Evolutionary conservation across 257 asterid species (phyloP), one percentile per base, ranked within the genome.

Genomic region (Schizonepeta tenuifolia): DNA sequence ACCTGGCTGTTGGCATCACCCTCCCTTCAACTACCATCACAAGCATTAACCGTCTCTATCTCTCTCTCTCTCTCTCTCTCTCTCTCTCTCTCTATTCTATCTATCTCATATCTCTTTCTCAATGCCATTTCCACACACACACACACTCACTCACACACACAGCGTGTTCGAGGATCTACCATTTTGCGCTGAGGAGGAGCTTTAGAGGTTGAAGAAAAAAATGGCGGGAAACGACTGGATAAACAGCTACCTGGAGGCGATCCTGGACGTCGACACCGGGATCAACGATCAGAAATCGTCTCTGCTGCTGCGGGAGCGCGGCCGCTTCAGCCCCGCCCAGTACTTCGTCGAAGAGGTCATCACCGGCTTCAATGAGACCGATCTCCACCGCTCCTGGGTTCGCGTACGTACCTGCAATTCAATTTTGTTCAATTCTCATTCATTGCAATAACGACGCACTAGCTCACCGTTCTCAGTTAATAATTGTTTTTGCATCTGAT

Each of bases 301-400:
- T 26, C 84, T 88, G 36, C 82, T 89, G 68, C 69, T 89, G 82
- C 86, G 96, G 0, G 94, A 89, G 83, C 78, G 94, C 58, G 91
- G 96, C 7, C 84, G 96, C 22, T 89, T 87, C 84, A 89, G 94
- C 77, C 96, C 96, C n/a, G 88, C 94, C 0, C 90, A 86, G 26
- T 89, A 89, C 81, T 89, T 89, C 80, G 96, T 89, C 63, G 96
- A 89, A 55, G 91, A 89, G 71, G 96, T 89, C 81, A 87, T 89
- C 71, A 73, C 90, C 68, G 85, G 96, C 50, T 89, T 87, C 83
- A 90, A 89, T 74, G 96, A 89, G 85, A 89, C 96, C 66, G 96
- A 86, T 86, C 94, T 89, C 73, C 94, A 89, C 69, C 94, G 92
- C 65, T 86, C 96, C 24, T 89, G 96, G 96, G 88, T 82, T 62